A percentile compares a stretch with the other conserved stretches of the same genome.
These are phyloP conservation scores for Fusarium sp. DNA, from an alignment of 2,329 filamentous ascomycete genomes.

Conservation along the genomic window DNA sequence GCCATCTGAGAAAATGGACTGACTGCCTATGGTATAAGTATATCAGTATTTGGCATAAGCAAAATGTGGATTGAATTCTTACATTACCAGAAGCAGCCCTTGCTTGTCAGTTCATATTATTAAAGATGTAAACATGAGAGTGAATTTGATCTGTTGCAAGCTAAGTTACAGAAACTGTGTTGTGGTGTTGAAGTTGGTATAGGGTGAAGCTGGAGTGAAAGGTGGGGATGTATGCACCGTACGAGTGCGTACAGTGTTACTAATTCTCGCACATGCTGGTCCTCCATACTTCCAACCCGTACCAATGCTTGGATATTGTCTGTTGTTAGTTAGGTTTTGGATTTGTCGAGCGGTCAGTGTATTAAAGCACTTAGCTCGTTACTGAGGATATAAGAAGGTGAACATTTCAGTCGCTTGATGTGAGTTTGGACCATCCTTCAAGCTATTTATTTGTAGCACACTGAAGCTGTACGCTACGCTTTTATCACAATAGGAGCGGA, in stretches of 20 bases:
- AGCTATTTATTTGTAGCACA: background rate
- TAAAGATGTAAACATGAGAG: background rate
- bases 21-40: background rate
- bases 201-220: background rate
- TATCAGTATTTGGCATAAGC: background rate
- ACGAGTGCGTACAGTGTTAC: accelerated
- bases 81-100: accelerated
- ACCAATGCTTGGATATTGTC: slow-evolving; percentile 1
- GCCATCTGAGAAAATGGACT: background rate
- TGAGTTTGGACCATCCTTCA: background rate
- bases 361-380: slow-evolving; percentile 5
- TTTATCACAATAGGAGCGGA: no score
- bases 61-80: background rate
- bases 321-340: slow-evolving; percentile 3
- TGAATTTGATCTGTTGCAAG: background rate
- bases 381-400: no score
- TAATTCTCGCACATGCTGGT: accelerated
- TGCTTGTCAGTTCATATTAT: accelerated
- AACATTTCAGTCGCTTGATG: no score
- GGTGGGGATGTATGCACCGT: background rate
- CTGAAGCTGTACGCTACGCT: no score
- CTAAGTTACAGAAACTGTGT: background rate
- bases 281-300: background rate
- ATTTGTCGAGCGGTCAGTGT: slow-evolving; percentile 9
- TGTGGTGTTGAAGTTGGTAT: background rate